Evolutionary conservation across 2,329 filamentous ascomycete genomes (phyloP), one percentile per base, ranked within the genome.

Genomic region (Kalaharituber pfeilii): DNA sequence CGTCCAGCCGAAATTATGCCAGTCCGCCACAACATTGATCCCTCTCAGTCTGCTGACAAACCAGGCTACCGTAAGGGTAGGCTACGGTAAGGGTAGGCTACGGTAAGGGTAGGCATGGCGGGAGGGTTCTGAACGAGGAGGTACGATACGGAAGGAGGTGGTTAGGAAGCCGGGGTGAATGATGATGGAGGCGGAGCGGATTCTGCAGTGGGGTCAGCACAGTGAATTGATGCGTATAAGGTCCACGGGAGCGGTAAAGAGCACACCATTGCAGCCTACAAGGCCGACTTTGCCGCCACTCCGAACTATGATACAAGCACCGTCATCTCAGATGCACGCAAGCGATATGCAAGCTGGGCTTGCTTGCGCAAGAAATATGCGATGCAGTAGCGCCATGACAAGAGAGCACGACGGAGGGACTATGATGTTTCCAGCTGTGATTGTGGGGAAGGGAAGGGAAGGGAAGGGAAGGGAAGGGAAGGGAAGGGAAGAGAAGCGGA

Each of bases 1-100:
- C 7, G 86, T 89, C 74, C 89, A 94, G 62, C 89, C 91, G 68
- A 95, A 96, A 69, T 98, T 98, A 72, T 98, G 91, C 91, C 91
- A 98, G 71, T 98, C 91, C 53, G 96, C 84, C 57, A 96, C 75
- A 3, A 98, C 75, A 54, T 78, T 78, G 39, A 85, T 94, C 62
- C 85, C 82, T 50, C 91, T 81, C 51, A 94, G 67, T 62, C 80
- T 77, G 63, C 84, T 85, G 49, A 86, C 74, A 2, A 88, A 58
- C 22, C 81, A 73, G 15, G 86, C 83, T 33, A 95, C 72, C 51
- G 82, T 77, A 22, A 98, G 77, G 0, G 87, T 94, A 73, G 15
- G 86, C 83, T 33, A 95, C 72, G 51, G 82, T 77, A 22, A 98
- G 77, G 0, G 87, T 94, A 73, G 15, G 86, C 83, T 33, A 95